Evolutionary conservation across 2,329 filamentous ascomycete genomes (phyloP), one percentile per base, ranked within the genome.

Genomic region (Microdochium nivale): DNA sequence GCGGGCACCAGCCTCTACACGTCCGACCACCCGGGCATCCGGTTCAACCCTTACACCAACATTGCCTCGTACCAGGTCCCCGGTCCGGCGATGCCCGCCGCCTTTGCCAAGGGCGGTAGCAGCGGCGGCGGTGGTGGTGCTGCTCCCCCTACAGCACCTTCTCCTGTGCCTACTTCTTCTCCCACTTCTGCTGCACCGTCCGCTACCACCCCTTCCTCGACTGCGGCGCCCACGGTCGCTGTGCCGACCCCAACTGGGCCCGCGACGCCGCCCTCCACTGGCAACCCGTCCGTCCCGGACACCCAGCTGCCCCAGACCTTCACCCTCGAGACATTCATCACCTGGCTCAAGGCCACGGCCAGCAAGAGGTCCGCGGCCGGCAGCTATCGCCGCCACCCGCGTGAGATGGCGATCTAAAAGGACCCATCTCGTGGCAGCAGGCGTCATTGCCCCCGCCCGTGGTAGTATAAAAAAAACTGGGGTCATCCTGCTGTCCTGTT

Each of bases 1-100:
- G 60, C 71, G 14, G 80, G 74, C 50, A 80, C 76, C 13, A 65
- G 66, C 51, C 71, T 84, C 25, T 83, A 83, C 70, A 78, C 68
- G 33, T 58, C 68, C 49, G 69, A 68, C 49, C 78, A 82, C 60
- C 64, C 77, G 1, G 80, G 80, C 49, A 76, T 83, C 60, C 54
- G 70, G 48, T 61, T 81, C 68, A 77, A 76, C 68, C 78, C 82
- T 65, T 83, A 82, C 71, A 57, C 54, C 21, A 52, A 58, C n/a
- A 51, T 56, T 21, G 51, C 57, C 3, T 25, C 24, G 2, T 65
- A 65, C 54, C 52, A 53, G 11, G 60, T 65, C 23, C 63, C 63
- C 8, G 62, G 63, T 8, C 63, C 63, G 0, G 25, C 60, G 1
- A 53, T 65, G 40, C 40, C 40, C 21, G 40, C 40, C 23, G 40